These are phyloP conservation scores for Termitomyces sp. DNA, from an alignment of 768 basidiomycete species.

Conservation along the genomic window DNA sequence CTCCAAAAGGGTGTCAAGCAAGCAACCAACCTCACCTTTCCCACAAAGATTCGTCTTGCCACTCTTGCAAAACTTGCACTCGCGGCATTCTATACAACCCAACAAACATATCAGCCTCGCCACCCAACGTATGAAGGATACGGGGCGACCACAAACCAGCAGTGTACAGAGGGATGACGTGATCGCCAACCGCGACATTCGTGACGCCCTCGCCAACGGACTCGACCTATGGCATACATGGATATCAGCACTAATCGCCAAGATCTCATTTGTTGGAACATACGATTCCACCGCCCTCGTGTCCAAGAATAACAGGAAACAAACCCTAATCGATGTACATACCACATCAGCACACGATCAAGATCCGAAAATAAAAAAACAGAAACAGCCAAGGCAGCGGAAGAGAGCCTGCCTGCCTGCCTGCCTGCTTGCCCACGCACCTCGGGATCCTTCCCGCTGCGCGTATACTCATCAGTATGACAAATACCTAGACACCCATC, in stretches of 20 bases:
- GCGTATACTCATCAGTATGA: conserved; percentile 97
- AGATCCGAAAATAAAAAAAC: neutral
- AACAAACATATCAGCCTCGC: neutral
- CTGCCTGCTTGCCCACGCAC: no score
- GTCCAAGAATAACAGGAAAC: conserved; percentile 91
- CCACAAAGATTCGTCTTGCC: conserved; percentile 99
- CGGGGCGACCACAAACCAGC: conserved; percentile 50
- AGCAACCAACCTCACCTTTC: conserved; percentile 47
- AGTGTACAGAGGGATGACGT: conserved; percentile 96
- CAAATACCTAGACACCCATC: conserved; percentile 61
- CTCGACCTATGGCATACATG: conserved; percentile 74
- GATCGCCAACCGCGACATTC: conserved; percentile 71
- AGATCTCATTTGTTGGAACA: conserved; percentile 19
- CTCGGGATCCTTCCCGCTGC: conserved; percentile 94
- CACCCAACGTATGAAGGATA: neutral
- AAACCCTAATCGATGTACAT: conserved; percentile 46
- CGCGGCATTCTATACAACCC: conserved; percentile 63
- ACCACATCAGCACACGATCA: neutral
- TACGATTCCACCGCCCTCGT: conserved; percentile 90
- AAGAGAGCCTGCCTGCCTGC: no score
- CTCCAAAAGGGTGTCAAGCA: neutral
- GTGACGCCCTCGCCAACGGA: conserved; percentile 97
- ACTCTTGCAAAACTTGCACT: conserved; percentile 99
- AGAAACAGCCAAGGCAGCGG: neutral
- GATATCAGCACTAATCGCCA: conserved; percentile 5